A percentile compares a stretch with the other conserved stretches of the same genome.
phyloP scores from a whole-genome alignment of 2,329 filamentous ascomycete genomes.

The Fusarium circinatum region DNA sequence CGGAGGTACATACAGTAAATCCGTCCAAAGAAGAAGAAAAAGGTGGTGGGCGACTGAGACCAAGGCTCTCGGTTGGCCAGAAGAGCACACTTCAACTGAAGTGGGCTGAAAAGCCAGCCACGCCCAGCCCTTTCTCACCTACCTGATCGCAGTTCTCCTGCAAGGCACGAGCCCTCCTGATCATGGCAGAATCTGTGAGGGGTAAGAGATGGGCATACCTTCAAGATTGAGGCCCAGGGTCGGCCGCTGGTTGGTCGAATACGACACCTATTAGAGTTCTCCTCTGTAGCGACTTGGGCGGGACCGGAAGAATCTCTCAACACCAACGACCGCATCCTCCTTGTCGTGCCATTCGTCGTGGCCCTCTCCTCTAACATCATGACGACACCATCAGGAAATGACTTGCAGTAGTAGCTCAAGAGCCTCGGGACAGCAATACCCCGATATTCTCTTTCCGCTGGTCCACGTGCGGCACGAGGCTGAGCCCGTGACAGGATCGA shows the following conservation, averaged over 20 bases:
- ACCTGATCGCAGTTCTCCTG: conserved; percentile 28
- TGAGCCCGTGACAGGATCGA: conserved; percentile 21
- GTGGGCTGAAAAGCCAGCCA: conserved; percentile 20
- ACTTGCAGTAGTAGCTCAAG: conserved; percentile 38
- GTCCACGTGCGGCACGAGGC: conserved; percentile 31
- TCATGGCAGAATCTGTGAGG: conserved; percentile 21
- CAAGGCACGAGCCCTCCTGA: conserved; percentile 36
- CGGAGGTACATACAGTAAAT: not conserved
- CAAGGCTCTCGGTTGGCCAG: conserved; percentile 5
- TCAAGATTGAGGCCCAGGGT: conserved; percentile 5
- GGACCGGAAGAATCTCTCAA: conserved; percentile 5
- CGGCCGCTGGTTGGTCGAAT: conserved; percentile 28
- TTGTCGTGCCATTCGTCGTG: conserved; percentile 1
- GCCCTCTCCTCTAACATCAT: conserved; percentile 16
- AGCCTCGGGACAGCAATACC: conserved; percentile 4
- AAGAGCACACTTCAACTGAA: conserved; percentile 28
- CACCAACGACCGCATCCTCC: conserved; percentile 1
- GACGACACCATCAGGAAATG: conserved; percentile 28
- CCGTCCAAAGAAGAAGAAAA: not conserved
- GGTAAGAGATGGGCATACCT: conserved; percentile 7
- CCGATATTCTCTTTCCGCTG: conserved; percentile 1
- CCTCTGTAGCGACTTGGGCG: conserved; percentile 7
- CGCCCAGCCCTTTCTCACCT: not conserved
- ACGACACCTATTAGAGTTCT: not conserved
- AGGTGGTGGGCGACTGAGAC: conserved; percentile 30